A percentile compares a stretch with the other conserved stretches of the same genome.
phyloP scores from a whole-genome alignment of 2,329 filamentous ascomycete genomes.

The Bipolaris sorokiniana region DNA sequence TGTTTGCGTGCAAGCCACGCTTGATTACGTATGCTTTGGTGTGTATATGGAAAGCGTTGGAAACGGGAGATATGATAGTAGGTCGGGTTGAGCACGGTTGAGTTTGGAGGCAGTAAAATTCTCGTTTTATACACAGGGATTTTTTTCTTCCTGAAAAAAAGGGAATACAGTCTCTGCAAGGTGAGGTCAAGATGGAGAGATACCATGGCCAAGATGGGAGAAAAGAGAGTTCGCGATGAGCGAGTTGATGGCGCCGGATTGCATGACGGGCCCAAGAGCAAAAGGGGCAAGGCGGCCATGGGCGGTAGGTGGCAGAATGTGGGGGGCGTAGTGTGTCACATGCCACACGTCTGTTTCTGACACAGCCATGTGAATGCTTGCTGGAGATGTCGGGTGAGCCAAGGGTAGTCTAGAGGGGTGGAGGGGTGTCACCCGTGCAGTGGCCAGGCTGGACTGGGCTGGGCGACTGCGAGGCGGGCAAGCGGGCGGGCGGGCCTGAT shows the following conservation, averaged over 20 bases:
- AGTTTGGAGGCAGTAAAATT: no score
- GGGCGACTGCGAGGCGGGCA: neutral
- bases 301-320: constrained; percentile 22
- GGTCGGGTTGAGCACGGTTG: no score
- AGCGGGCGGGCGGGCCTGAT: neutral
- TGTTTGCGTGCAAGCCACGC: neutral
- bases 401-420: constrained; percentile 17
- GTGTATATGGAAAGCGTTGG: no score
- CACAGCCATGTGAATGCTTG: constrained; percentile 20
- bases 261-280: constrained; percentile 9
- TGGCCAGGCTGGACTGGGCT: constrained; percentile 4
- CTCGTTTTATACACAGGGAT: no score
- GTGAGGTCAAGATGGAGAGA: neutral
- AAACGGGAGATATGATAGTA: no score
- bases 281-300: constrained; percentile 12
- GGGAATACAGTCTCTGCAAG: neutral
- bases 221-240: neutral
- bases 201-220: neutral
- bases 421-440: constrained; percentile 30
- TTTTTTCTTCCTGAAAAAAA: no score
- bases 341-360: constrained; percentile 28
- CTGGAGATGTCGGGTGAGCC: constrained; percentile 19
- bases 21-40: neutral
- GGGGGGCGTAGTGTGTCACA: constrained; percentile 30
- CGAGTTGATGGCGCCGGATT: neutral